Evolutionary conservation across 352 stramenopile genomes (phyloP).

Genomic region (Pythium biforme): DNA sequence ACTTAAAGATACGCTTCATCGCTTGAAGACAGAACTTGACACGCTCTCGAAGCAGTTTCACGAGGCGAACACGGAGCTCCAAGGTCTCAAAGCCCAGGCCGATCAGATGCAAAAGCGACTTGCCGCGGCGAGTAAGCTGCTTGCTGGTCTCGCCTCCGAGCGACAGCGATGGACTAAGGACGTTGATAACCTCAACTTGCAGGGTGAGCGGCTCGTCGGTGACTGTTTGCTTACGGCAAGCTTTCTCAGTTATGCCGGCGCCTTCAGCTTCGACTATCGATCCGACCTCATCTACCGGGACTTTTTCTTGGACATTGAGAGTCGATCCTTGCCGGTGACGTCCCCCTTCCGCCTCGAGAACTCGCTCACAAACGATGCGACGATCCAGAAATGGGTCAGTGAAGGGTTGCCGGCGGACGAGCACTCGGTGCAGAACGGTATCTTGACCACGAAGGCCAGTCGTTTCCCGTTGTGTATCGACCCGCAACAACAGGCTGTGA

Average conservation of each 20-base stretch:
- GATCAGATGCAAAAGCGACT: constrained; percentile 95
- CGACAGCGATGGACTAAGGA: constrained; percentile 92
- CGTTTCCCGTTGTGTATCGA: constrained; percentile 96
- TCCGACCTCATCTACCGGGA: constrained; percentile 88
- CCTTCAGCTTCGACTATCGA: constrained; percentile 91
- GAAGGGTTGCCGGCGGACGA: constrained; percentile 93
- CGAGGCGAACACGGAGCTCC: constrained; percentile 90
- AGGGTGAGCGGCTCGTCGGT: constrained; percentile 86
- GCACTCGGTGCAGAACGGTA: constrained; percentile 95
- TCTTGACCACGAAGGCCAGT: constrained; percentile 92
- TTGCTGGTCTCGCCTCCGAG: constrained; percentile 90
- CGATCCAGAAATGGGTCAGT: constrained; percentile 93
- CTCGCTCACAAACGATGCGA: constrained; percentile 92
- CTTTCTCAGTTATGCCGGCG: constrained; percentile 90
- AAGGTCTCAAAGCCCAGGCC: constrained; percentile 89
- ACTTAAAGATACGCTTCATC: constrained; percentile 82
- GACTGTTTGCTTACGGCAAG: constrained; percentile 90
- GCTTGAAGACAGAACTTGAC: constrained; percentile 86
- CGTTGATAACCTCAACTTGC: constrained; percentile 81
- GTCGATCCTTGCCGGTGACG: constrained; percentile 80
- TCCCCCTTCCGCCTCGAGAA: constrained; percentile 86
- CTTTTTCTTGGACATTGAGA: constrained; percentile 84
- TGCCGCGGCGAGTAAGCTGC: constrained; percentile 90
- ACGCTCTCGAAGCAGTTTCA: constrained; percentile 91
- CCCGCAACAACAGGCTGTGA: constrained; percentile 94